phyloP scores from a whole-genome alignment of 116 monocot species.

The Iris pallida region DNA sequence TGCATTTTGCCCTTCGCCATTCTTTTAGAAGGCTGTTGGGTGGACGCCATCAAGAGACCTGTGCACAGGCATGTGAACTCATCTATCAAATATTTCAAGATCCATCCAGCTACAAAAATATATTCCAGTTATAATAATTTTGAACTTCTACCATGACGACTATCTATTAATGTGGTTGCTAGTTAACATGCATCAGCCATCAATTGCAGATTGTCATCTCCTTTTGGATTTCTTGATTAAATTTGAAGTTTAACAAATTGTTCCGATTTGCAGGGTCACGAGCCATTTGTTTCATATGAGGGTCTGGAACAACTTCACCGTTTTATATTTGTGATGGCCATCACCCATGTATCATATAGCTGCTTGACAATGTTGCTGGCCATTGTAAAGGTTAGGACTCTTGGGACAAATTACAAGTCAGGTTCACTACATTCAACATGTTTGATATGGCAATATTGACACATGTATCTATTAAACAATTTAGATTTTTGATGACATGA shows the following conservation, averaged over 20 bases:
- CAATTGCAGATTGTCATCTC: too few relatives aligned
- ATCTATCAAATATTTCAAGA: too few relatives aligned
- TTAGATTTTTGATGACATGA: too few relatives aligned
- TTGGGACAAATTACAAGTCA: background rate
- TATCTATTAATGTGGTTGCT: too few relatives aligned
- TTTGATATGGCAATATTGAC: background rate
- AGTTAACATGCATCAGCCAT: too few relatives aligned
- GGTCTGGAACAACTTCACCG: constrained; percentile 96
- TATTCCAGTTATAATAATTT: too few relatives aligned
- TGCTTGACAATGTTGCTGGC: constrained; percentile 95
- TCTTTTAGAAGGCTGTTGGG: constrained; percentile 44
- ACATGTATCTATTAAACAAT: background rate
- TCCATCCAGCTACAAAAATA: too few relatives aligned
- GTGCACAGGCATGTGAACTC: constrained; percentile 49
- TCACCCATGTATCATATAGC: constrained; percentile 92
- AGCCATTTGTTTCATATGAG: constrained; percentile 96
- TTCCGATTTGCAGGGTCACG: constrained; percentile 55
- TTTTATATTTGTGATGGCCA: constrained; percentile 98
- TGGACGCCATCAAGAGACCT: constrained; percentile 29
- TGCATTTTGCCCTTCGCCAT: constrained; percentile 30
- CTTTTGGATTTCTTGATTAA: background rate
- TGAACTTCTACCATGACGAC: too few relatives aligned
- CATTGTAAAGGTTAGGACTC: constrained; percentile 70
- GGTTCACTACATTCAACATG: background rate
- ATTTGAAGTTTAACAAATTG: background rate